Evolutionary conservation across 192 early-diverging fungal genomes (phyloP).

Genomic region (Mortierella hygrophila): DNA sequence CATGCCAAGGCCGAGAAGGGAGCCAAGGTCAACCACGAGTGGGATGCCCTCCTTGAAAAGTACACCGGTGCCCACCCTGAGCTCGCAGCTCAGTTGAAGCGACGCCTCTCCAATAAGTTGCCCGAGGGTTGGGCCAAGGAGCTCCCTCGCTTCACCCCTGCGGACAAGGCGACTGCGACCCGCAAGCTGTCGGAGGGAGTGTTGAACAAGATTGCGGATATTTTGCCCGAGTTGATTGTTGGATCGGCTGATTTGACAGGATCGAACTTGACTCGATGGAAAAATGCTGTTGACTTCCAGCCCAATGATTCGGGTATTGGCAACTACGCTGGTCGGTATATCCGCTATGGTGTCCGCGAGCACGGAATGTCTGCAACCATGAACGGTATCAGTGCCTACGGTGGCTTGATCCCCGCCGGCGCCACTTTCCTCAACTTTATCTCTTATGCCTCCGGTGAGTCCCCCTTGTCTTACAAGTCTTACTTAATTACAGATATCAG

Average conservation of each 20-base stretch:
- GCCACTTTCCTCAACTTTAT: constrained; percentile 96
- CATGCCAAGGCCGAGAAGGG: constrained; percentile 65
- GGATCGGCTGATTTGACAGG: constrained; percentile 98
- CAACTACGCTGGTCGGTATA: constrained; percentile 87
- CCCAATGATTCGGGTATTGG: constrained; percentile 78
- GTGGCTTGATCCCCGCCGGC: constrained; percentile 87
- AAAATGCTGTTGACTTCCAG: constrained; percentile 96
- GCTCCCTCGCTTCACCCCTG: constrained; percentile 87
- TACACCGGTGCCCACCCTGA: constrained; percentile 81
- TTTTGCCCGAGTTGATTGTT: constrained; percentile 88
- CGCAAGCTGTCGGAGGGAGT: constrained; percentile 91
- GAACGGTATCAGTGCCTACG: constrained; percentile 93
- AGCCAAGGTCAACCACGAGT: constrained; percentile 74
- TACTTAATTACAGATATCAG: not conserved
- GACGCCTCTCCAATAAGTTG: constrained; percentile 79
- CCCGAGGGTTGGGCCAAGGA: constrained; percentile 77
- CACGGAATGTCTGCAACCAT: constrained; percentile 95
- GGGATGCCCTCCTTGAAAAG: constrained; percentile 79
- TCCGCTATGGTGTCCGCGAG: constrained; percentile 98
- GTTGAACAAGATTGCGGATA: constrained; percentile 83
- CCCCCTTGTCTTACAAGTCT: not conserved
- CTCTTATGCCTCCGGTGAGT: constrained; percentile 62
- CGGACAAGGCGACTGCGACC: constrained; percentile 85
- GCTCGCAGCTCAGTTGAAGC: constrained; percentile 76
- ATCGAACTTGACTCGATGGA: constrained; percentile 97